Evolutionary conservation across 352 stramenopile species (phyloP).

Genomic region (Pythium aristosporum): DNA sequence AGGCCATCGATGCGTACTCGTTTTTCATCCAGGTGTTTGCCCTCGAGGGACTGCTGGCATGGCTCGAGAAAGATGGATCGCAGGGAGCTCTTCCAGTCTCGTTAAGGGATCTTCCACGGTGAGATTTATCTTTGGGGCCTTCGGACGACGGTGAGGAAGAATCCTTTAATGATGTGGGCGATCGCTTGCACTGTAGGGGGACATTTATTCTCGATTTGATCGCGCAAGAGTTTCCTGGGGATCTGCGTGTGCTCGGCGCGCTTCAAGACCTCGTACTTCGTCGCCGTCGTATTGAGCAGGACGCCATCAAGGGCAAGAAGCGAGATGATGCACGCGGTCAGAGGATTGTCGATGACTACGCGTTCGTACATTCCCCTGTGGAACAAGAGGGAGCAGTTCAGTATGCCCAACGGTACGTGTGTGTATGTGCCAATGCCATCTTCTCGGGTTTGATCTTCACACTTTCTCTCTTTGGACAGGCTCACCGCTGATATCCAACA

Average conservation of each 20-base stretch:
- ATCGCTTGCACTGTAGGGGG: conserved; percentile 10
- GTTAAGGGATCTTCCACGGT: conserved; percentile 29
- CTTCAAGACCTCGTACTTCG: conserved; percentile 64
- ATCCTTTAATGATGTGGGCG: neutral
- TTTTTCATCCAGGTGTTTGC: conserved; percentile 85
- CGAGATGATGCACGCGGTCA: conserved; percentile 71
- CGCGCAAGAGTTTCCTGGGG: conserved; percentile 41
- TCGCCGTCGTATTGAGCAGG: conserved; percentile 48
- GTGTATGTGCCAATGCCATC: neutral
- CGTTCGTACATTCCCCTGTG: conserved; percentile 45
- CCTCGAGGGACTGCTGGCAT: conserved; percentile 51
- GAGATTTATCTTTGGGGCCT: neutral
- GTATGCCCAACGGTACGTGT: conserved; percentile 26
- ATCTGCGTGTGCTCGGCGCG: conserved; percentile 42
- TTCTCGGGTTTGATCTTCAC: neutral
- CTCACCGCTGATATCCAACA: conserved; percentile 16
- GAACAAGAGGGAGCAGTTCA: conserved; percentile 24
- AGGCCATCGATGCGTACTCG: conserved; percentile 69
- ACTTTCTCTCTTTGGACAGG: neutral
- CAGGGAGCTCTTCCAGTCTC: conserved; percentile 4
- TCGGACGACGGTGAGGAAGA: neutral
- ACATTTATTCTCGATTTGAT: conserved; percentile 43
- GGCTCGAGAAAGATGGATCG: conserved; percentile 30
- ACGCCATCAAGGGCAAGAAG: conserved; percentile 60
- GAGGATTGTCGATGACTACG: conserved; percentile 72